Evolutionary conservation across 306 rosid genomes (phyloP).

Genomic region (Lupinus albus): DNA sequence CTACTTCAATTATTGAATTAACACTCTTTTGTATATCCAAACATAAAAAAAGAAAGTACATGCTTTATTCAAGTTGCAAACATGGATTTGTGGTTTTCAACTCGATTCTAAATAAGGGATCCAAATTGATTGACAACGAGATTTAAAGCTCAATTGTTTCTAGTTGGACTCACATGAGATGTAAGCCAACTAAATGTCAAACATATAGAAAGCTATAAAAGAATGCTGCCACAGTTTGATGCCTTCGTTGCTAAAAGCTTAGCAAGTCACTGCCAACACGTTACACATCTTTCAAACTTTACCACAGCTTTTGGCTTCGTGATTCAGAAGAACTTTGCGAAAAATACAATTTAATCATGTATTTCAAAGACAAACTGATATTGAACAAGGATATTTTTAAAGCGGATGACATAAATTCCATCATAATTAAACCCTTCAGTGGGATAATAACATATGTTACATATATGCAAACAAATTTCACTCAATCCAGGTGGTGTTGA

Average conservation of each 20-base stretch:
- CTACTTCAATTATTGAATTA: too few species aligned
- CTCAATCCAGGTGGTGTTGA: constrained; percentile 33
- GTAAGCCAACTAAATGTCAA: constrained; percentile 36
- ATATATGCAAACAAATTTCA: constrained; percentile 33
- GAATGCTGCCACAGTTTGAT: constrained; percentile 66
- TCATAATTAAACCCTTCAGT: constrained; percentile 15
- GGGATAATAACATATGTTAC: neutral
- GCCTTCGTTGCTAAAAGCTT: constrained; percentile 53
- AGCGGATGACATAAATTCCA: neutral
- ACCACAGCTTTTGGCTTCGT: constrained; percentile 42
- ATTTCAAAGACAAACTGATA: constrained; percentile 31
- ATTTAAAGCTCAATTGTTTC: constrained; percentile 30
- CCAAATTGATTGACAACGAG: constrained; percentile 38
- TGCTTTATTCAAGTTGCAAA: constrained; percentile 26
- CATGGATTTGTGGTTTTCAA: constrained; percentile 30
- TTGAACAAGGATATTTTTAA: constrained; percentile 14
- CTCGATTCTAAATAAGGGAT: constrained; percentile 36
- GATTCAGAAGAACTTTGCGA: constrained; percentile 45
- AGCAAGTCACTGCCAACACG: constrained; percentile 66
- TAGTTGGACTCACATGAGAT: constrained; percentile 59
- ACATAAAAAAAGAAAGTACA: neutral
- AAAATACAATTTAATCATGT: constrained; percentile 51
- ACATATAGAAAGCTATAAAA: constrained; percentile 57
- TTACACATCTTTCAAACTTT: constrained; percentile 50
- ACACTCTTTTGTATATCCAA: too few species aligned